Base-by-base conservation (phyloP, 1,284 basidiomycete species). In the Ceratobasidium sp. region DNA sequence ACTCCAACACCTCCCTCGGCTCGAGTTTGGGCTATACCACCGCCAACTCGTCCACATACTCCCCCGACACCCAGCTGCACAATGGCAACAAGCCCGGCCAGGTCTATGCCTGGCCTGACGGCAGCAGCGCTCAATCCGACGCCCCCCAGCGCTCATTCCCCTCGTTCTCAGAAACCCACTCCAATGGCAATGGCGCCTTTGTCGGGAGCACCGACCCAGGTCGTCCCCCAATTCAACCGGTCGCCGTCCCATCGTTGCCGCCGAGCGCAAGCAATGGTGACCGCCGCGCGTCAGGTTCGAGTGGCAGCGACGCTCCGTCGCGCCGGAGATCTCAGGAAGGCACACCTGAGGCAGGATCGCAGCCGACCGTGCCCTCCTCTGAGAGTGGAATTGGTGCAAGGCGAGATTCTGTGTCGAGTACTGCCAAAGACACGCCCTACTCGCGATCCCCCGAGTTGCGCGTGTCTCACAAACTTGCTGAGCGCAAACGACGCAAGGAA, bases 401-500 rank as follows among this genome's bases (percentile, higher is more conserved):
- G 44, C 69, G 69, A 47, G 69, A 71, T 46, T 71, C 69, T 7
- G 69, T 71, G 28, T 71, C 69, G 35, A 55, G 69, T 38, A 38
- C 26, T 23, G 30, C 69, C 35, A 75, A 74, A 43, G 75, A 76
- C 23, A 93, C 93, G 14, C 94, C 95, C 4, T 98, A 98, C 82
- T 96, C 95, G 69, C 91, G 96, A 74, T 95, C 93, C 0, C 96
- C 96, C 2, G 96, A 98, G 80, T 85, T 98, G 52, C 88, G 95
- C 67, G 89, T 98, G 52, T 95, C 93, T 14, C 96, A 98, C 83
- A 98, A 98, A 80, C 87, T 98, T 23, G 96, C 96, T 1, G 96
- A 98, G 82, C 85, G 96, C 75, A 98, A 98, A 82, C 85, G 96
- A 77, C 87, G 96, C 80, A 97, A 96, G 83, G 96, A 98, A 82